Base-by-base conservation (phyloP, 371 early-diverging fungal species). In the Homolaphlyctis polyrhiza region DNA sequence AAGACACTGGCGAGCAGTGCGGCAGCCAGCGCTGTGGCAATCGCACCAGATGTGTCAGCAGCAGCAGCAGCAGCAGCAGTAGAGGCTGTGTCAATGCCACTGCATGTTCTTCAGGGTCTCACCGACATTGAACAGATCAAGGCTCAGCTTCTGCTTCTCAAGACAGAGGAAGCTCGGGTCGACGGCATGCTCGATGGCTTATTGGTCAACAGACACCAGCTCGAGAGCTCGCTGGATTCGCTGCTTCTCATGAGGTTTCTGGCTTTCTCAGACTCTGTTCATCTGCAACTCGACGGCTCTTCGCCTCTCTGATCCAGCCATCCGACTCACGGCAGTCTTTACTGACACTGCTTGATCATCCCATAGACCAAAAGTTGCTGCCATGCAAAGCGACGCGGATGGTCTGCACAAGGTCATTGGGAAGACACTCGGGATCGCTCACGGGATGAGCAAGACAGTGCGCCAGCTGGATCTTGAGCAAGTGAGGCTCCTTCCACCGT, bases 391-490 rank as follows among this genome's bases (percentile, higher is more conserved):
- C 6, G 83, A 86, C 43, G 78, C 88, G 0, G 74, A 77, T n/a
- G 61, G 73, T 11, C 73, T 90, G 51, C 75, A 84, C 52, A 71
- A 77, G 18, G 86, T 83, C 34, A 81, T 92, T 29, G 76, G 80
- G 36, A 81, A 82, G 28, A 91, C 94, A 0, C 86, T 90, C 0
- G 70, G 70, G 3, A 73, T 91, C 35, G 92, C 94, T 2, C 91
- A 90, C 59, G 78, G 81, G 2, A 92, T 93, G 60, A 89, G 90
- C 64, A 88, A 80, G 33, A 89, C 89, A 70, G 92, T 93, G 35
- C 77, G 94, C 35, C 87, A 88, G 60, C 69, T 93, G 39, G 93
- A 93, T 68, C 77, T 86, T 60, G 91, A 93, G 64, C 90, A 87
- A 71, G 71, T 68, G 14, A 60, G 57, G n/a, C n/a, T n/a, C n/a